These are phyloP conservation scores for Musa acuminata DNA, from an alignment of 176 grass and related monocot genomes.

Conservation along the genomic window DNA sequence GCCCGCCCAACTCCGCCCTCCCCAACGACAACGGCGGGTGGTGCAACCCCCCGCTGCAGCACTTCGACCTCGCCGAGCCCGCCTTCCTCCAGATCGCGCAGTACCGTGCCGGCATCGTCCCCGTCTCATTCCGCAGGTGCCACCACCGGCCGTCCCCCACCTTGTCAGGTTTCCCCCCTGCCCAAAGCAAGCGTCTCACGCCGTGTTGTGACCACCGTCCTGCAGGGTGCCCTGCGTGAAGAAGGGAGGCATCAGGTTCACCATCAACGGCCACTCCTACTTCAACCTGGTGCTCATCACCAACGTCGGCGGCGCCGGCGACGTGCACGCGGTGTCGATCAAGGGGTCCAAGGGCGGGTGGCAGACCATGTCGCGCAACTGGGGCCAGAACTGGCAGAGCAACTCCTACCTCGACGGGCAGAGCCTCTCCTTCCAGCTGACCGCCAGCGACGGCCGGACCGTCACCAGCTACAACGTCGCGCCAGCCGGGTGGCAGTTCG, in stretches of 20 bases:
- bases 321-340: slow-evolving; percentile 35
- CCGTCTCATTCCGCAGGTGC: slow-evolving; percentile 44
- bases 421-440: slow-evolving; percentile 67
- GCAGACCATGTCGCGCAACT: slow-evolving; percentile 64
- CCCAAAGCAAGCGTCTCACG: not conserved
- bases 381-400: slow-evolving; percentile 85
- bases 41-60: slow-evolving; percentile 70
- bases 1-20: slow-evolving; percentile 62
- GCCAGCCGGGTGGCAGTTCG: slow-evolving; percentile 51
- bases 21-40: slow-evolving; percentile 50
- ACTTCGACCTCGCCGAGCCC: slow-evolving; percentile 73
- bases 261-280: slow-evolving; percentile 61
- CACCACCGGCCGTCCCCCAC: not conserved
- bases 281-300: slow-evolving; percentile 82
- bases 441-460: slow-evolving; percentile 59
- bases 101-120: slow-evolving; percentile 72
- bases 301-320: slow-evolving; percentile 67
- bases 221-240: slow-evolving; percentile 38
- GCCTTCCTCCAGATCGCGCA: slow-evolving; percentile 49
- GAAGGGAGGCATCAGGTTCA: slow-evolving; percentile 78
- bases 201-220: not conserved
- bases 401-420: slow-evolving; percentile 45
- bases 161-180: not conserved
- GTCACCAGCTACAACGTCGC: slow-evolving; percentile 48
- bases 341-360: slow-evolving; percentile 37